Percentiles rank a stretch among this genome's conserved stretches.
phyloP scores from a whole-genome alignment of 805 yeast species.

The Tetrapisispora fleetii region DNA sequence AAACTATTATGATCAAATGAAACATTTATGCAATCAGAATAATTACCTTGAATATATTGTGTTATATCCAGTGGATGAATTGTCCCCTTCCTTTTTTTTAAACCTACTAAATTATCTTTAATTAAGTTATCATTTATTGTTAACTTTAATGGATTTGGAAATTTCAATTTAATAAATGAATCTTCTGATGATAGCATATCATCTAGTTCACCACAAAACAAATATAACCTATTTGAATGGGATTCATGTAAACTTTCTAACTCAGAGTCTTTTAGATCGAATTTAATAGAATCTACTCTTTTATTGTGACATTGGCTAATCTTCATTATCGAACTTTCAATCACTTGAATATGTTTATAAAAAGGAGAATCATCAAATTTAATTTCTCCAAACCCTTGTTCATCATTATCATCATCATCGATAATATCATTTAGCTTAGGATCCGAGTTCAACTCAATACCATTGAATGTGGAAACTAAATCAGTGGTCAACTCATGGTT shows the following conservation, averaged over 20 bases:
- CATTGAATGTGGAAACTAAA: background rate
- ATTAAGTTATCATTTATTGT: conserved; percentile 43
- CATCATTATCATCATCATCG: background rate
- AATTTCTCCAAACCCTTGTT: background rate
- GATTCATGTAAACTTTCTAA: conserved; percentile 6
- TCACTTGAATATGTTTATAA: background rate
- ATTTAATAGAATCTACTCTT: background rate
- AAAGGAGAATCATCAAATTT: conserved; percentile 1
- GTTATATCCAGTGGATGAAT: conserved; percentile 76
- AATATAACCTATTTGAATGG: conserved; percentile 30
- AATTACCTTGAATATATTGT: conserved; percentile 21
- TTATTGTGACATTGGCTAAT: background rate
- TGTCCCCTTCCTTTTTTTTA: conserved; percentile 67
- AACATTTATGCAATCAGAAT: conserved; percentile 28
- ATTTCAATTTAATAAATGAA: conserved; percentile 57
- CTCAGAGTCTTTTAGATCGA: background rate
- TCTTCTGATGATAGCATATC: conserved; percentile 38
- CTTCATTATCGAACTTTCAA: background rate
- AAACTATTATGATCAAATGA: conserved; percentile 49
- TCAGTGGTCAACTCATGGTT: background rate
- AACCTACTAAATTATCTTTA: conserved; percentile 53
- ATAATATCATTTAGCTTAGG: too few species aligned
- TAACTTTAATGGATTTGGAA: conserved; percentile 63
- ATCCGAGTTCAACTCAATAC: background rate
- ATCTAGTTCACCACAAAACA: conserved; percentile 45